A percentile compares a stretch with the other conserved stretches of the same genome.
phyloP scores from a whole-genome alignment of 1,284 basidiomycete species.

The Leccinum cinnamomeum region DNA sequence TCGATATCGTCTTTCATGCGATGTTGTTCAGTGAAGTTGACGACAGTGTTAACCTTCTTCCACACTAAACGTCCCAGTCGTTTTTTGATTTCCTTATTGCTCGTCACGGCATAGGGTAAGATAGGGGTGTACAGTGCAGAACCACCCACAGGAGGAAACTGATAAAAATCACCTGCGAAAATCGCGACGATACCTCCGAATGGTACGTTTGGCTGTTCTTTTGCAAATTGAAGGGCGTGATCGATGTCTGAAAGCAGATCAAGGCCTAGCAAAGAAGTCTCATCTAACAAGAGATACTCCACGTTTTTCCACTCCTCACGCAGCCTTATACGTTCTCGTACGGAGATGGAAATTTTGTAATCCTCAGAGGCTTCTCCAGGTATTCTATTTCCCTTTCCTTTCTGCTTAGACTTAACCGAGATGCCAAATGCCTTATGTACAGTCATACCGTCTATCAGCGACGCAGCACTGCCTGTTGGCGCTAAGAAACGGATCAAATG shows the following conservation, averaged over 20 bases:
- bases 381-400: constrained; percentile 5
- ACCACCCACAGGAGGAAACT: constrained; percentile 25
- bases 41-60: constrained; percentile 27
- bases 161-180: constrained; percentile 21
- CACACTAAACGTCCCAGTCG: constrained; percentile 26
- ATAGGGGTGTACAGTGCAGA: constrained; percentile 29
- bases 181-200: neutral
- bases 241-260: neutral
- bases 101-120: neutral
- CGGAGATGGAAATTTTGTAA: neutral
- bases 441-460: constrained; percentile 6
- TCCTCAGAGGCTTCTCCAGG: neutral
- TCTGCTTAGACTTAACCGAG: constrained; percentile 3
- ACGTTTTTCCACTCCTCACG: neutral
- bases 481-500: constrained; percentile 6
- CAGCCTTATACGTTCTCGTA: neutral
- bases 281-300: neutral
- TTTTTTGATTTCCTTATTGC: constrained; percentile 14
- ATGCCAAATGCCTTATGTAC: constrained; percentile 4
- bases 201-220: neutral
- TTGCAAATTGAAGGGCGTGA: neutral
- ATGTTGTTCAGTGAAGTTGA: constrained; percentile 33
- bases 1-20: constrained; percentile 31
- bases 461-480: neutral
- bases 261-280: neutral